Evolutionary conservation across 805 yeast species (phyloP), one percentile per base, ranked within the genome.

Genomic region (Lipomyces lipofer): DNA sequence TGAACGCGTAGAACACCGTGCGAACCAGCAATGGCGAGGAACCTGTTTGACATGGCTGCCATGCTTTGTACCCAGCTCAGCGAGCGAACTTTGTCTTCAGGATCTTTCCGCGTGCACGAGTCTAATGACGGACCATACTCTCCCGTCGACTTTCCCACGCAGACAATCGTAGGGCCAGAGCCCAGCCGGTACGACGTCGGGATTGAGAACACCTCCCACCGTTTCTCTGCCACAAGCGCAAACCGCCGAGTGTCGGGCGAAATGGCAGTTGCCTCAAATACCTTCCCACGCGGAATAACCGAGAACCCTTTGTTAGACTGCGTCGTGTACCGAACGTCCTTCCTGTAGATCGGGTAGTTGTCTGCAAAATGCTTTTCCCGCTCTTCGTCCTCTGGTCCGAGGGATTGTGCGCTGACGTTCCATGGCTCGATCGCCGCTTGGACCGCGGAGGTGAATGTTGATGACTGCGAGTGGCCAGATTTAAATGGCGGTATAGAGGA

Each of bases 321-420:
- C 0, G 85, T 79, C 25, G 74, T 71, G 64, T 77, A 78, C 42
- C 81, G 81, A 47, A 76, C 74, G 47, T 80, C 75, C 58, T 80
- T 84, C 55, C 96, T 76, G 66, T 85, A 87, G 51, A 83, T 80
- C 0, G 97, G 97, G 70, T 88, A 90, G 63, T 92, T 88, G 63
- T 83, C 85, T 4, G 84, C 83, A 67, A 84, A 88, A 49, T 82
- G 76, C 51, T 78, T 75, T 66, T 88, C 96, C 58, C 83, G 82
- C 45, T 65, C 66, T 19, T 67, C 60, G 42, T 62, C 64, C 21
- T 56, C 62, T 10, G 60, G 50, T 10, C 43, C 32, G 44, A 56
- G 51, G 8, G 36, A 4, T 3, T 47, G 49, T 6, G 32, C 10
- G 15, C 30, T 25, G 15, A 35, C 15, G 12, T 47, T 33, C 59